phyloP scores from a whole-genome alignment of 805 yeast genomes.

The Metschnikowia baotianmanensis region DNA sequence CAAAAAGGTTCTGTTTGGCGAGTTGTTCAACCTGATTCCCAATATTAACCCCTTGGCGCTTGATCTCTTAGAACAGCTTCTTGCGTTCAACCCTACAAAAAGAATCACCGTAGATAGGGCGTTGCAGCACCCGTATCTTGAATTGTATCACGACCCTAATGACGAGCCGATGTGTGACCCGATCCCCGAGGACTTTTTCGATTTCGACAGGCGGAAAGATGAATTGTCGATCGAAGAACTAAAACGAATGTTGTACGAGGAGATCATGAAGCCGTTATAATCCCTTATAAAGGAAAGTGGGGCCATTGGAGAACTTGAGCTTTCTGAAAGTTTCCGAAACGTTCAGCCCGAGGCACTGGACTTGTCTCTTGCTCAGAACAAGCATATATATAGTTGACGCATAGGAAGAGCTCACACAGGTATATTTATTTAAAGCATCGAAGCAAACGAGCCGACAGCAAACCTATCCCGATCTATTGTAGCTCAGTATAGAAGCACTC shows the following conservation, averaged over 20 bases:
- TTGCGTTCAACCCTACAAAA: conserved; percentile 68
- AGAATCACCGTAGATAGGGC: conserved; percentile 77
- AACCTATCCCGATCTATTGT: too few relatives aligned
- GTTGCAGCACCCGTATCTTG: conserved; percentile 79
- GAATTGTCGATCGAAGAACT: conserved; percentile 73
- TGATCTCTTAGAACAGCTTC: conserved; percentile 63
- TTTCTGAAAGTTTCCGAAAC: too few relatives aligned
- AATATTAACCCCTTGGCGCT: conserved; percentile 42
- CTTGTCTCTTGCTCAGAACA: too few relatives aligned
- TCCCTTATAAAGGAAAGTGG: background rate
- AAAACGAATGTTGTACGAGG: conserved; percentile 74
- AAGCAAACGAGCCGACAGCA: too few relatives aligned
- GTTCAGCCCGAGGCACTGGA: too few relatives aligned
- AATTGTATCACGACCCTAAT: conserved; percentile 88
- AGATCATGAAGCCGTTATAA: conserved; percentile 61
- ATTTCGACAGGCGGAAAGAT: conserved; percentile 82
- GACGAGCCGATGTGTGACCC: conserved; percentile 89
- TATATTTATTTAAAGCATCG: too few relatives aligned
- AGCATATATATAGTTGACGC: too few relatives aligned
- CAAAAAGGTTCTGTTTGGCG: conserved; percentile 44
- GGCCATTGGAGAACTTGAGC: too few relatives aligned
- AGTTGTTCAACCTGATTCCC: conserved; percentile 19
- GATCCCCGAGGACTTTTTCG: conserved; percentile 83
- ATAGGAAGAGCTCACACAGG: too few relatives aligned
- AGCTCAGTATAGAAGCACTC: too few relatives aligned